Evolutionary conservation across 2,329 filamentous ascomycete genomes (phyloP).

Genomic region (Aciculosporium take): DNA sequence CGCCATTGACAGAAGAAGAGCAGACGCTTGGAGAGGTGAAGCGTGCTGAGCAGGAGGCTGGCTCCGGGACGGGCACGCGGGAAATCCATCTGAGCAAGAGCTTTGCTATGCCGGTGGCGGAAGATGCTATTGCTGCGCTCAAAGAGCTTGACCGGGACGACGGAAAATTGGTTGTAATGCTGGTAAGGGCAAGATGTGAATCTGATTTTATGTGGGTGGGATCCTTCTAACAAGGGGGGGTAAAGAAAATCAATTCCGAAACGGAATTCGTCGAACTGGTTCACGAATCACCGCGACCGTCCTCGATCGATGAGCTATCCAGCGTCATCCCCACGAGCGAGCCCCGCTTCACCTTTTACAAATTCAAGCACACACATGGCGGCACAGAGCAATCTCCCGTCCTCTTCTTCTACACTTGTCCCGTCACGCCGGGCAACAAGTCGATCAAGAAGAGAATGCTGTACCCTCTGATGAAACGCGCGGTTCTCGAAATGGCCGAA

Average conservation of each 20-base stretch:
- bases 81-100: conserved; percentile 45
- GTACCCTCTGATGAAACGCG: conserved; percentile 58
- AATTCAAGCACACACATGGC: conserved; percentile 44
- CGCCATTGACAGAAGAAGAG: conserved; percentile 70
- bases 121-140: conserved; percentile 51
- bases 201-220: neutral
- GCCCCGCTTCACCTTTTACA: conserved; percentile 68
- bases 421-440: conserved; percentile 47
- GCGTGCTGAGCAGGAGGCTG: conserved; percentile 59
- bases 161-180: conserved; percentile 43
- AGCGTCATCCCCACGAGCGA: conserved; percentile 48
- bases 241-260: conserved; percentile 55
- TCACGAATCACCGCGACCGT: conserved; percentile 32
- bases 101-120: conserved; percentile 42
- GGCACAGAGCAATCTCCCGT: conserved; percentile 42
- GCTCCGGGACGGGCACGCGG: conserved; percentile 47
- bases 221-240: neutral
- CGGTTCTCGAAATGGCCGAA: conserved; percentile 52
- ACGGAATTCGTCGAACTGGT: conserved; percentile 58
- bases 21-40: conserved; percentile 56
- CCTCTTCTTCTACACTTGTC: conserved; percentile 75
- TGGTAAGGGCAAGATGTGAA: conserved; percentile 33
- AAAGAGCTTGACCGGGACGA: conserved; percentile 39
- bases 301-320: conserved; percentile 44
- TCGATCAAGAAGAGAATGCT: conserved; percentile 74